phyloP scores from a whole-genome alignment of 1,284 basidiomycete species.

The Melampsora abietis-canadensis region DNA sequence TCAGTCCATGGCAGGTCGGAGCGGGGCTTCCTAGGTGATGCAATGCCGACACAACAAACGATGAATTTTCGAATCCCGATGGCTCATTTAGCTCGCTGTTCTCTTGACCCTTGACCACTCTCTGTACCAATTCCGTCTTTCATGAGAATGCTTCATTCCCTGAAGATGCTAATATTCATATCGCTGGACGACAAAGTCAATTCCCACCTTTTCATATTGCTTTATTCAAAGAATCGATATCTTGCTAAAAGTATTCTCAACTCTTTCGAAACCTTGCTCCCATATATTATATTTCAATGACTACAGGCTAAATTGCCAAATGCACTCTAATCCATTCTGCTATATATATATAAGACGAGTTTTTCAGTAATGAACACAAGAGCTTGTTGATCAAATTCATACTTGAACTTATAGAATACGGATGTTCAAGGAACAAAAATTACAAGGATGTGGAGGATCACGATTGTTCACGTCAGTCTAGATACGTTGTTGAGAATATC shows the following conservation, averaged over 20 bases:
- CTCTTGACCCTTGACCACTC: too few relatives aligned
- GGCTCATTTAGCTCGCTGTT: too few relatives aligned
- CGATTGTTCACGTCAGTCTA: constrained; percentile 25
- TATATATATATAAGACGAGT: not conserved
- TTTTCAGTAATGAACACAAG: too few relatives aligned
- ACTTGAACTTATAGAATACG: constrained; percentile 34
- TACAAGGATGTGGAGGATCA: constrained; percentile 44
- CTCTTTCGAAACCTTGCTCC: too few relatives aligned
- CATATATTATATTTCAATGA: constrained; percentile 36
- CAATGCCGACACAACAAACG: too few relatives aligned
- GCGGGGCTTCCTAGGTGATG: too few relatives aligned
- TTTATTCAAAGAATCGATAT: not conserved
- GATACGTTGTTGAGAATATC: too few relatives aligned
- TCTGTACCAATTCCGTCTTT: too few relatives aligned
- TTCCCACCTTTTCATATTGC: constrained; percentile 43
- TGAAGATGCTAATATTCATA: constrained; percentile 10
- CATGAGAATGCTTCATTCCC: not conserved
- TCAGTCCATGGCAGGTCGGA: too few relatives aligned
- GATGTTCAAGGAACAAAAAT: constrained; percentile 42
- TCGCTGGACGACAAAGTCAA: constrained; percentile 43
- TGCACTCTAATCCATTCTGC: not conserved
- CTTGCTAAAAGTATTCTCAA: not conserved
- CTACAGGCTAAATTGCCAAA: constrained; percentile 23
- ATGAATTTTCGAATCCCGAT: too few relatives aligned
- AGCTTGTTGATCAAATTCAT: not conserved